A percentile compares a stretch with the other conserved stretches of the same genome.
Evolutionary conservation across 176 grass and related monocot species (phyloP).

Genomic region (Cymbopogon citratus): DNA sequence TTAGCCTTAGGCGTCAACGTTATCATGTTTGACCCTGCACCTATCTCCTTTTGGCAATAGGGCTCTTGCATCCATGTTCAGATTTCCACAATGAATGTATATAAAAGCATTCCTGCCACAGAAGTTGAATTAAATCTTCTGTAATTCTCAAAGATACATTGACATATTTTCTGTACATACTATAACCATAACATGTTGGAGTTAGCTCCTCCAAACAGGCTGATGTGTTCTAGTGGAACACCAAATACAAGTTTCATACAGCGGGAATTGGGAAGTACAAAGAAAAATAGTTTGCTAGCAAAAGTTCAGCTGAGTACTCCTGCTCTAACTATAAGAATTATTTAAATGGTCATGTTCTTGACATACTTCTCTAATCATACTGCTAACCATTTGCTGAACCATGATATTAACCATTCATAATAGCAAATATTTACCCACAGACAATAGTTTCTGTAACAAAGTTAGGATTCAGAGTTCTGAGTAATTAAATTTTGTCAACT

Average conservation of each 20-base stretch:
- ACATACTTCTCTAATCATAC: background rate
- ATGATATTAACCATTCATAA: conserved; percentile 1
- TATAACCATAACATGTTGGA: conserved; percentile 1
- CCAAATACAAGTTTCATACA: background rate
- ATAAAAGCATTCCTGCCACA: background rate
- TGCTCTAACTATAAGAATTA: background rate
- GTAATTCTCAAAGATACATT: background rate
- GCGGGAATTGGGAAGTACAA: background rate
- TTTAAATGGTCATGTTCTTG: background rate
- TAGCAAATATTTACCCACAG: background rate
- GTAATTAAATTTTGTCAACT: background rate
- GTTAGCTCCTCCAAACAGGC: background rate
- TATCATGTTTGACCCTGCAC: background rate
- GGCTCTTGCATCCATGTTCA: background rate
- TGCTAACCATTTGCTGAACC: background rate
- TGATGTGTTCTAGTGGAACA: background rate
- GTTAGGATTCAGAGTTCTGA: background rate
- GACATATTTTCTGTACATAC: background rate
- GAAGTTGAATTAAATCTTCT: background rate
- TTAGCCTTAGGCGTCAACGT: background rate
- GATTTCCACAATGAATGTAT: background rate
- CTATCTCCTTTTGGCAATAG: background rate
- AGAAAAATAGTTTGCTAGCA: background rate
- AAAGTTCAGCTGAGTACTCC: background rate
- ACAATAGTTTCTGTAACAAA: background rate